These are phyloP conservation scores for Paramecium pentaurelia DNA, from an alignment of 73 alveolate species.

Conservation along the genomic window DNA sequence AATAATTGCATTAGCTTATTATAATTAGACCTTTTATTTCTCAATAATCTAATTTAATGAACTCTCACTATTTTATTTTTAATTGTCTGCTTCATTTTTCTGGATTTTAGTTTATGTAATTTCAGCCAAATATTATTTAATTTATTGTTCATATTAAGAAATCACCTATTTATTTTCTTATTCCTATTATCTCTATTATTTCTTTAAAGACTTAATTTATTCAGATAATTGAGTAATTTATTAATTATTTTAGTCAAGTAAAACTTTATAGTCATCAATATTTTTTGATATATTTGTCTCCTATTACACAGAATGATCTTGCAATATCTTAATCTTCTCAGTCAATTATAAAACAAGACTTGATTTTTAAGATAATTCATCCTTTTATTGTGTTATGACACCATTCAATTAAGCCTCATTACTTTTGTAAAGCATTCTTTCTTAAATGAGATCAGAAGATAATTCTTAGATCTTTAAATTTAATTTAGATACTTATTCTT, in stretches of 20 bases:
- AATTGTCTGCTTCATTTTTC: not conserved
- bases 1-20: not conserved
- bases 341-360: not conserved
- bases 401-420: not conserved
- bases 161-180: not conserved
- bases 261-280: constrained; percentile 12
- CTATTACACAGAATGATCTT: not conserved
- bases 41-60: not conserved
- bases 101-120: not conserved
- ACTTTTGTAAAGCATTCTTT: not conserved
- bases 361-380: not conserved
- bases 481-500: not conserved
- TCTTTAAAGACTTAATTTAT: not conserved
- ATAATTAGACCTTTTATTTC: not conserved
- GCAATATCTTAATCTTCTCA: not conserved
- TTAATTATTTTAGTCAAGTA: not conserved
- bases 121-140: not conserved
- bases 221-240: not conserved
- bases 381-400: not conserved
- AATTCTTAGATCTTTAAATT: not conserved
- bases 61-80: not conserved
- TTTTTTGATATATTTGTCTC: not conserved
- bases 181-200: not conserved
- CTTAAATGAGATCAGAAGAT: not conserved
- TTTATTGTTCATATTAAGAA: not conserved